These are phyloP conservation scores for Fraxinus latifolia DNA, from an alignment of 305 asterid genomes.

Conservation along the genomic window DNA sequence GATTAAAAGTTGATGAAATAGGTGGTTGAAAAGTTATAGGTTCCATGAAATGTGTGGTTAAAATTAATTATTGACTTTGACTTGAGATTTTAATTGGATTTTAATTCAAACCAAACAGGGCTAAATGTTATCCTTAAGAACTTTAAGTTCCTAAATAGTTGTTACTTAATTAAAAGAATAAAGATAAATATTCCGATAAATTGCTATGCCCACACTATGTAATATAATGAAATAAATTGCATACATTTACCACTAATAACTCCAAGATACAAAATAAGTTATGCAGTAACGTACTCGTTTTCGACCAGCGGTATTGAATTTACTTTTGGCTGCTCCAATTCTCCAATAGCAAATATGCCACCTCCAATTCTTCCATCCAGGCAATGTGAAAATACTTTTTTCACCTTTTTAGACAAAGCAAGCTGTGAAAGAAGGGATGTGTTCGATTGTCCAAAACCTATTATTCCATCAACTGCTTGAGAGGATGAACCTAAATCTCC, in stretches of 20 bases:
- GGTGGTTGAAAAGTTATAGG: too few species aligned
- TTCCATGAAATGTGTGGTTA: too few species aligned
- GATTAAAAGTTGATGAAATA: too few species aligned
- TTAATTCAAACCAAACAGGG: too few species aligned
- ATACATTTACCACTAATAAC: not conserved
- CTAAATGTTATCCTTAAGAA: not conserved
- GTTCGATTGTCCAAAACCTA: conserved; percentile 87
- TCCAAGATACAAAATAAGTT: conserved; percentile 13
- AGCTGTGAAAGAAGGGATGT: conserved; percentile 85
- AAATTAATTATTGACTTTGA: too few species aligned
- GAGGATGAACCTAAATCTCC: conserved; percentile 68
- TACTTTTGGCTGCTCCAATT: conserved; percentile 66
- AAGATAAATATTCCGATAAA: not conserved
- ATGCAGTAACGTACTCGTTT: conserved; percentile 40
- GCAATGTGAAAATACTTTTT: conserved; percentile 78
- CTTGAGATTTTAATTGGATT: too few species aligned
- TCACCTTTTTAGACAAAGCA: conserved; percentile 54
- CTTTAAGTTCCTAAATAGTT: not conserved
- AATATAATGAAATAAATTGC: not conserved
- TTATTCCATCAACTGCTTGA: conserved; percentile 80
- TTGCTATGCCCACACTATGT: not conserved
- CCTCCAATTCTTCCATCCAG: conserved; percentile 74
- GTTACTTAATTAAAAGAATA: not conserved
- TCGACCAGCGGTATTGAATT: conserved; percentile 52
- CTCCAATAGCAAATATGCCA: conserved; percentile 88